Conservation (phyloP, 805 yeast species). For the Groenewaldozyma salmanticensis region DNA sequence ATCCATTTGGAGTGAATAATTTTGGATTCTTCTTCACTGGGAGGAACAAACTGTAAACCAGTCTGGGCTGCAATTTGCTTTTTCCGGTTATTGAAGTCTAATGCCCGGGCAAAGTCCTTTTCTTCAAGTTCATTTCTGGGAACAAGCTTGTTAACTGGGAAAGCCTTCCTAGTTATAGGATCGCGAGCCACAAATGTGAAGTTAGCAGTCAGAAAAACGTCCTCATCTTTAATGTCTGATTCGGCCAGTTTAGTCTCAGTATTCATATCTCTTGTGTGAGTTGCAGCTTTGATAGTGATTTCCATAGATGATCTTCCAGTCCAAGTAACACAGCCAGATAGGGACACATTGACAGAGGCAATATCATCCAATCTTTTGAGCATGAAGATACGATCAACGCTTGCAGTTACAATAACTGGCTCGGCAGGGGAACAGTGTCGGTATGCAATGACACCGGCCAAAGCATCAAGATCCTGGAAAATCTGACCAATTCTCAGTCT, state of each 20-base stretch:
- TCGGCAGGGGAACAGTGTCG: constrained; percentile 91
- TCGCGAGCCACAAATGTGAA: constrained; percentile 95
- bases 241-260: constrained; percentile 39
- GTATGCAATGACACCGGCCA: constrained; percentile 90
- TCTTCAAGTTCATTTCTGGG: constrained; percentile 72
- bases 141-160: constrained; percentile 71
- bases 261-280: constrained; percentile 51
- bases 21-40: constrained; percentile 58
- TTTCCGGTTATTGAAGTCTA: constrained; percentile 79
- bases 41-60: constrained; percentile 51
- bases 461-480: constrained; percentile 87
- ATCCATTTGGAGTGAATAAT: constrained; percentile 74
- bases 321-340: constrained; percentile 91
- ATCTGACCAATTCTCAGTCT: constrained; percentile 84
- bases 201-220: constrained; percentile 76
- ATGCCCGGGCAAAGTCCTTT: constrained; percentile 80
- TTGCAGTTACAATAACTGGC: constrained; percentile 92
- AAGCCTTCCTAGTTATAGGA: constrained; percentile 83
- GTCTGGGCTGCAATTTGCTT: constrained; percentile 63
- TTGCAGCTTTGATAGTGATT: constrained; percentile 80
- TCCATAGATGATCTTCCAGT: constrained; percentile 96
- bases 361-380: constrained; percentile 76
- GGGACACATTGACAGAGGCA: constrained; percentile 59
- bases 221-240: constrained; percentile 48
- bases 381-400: constrained; percentile 85